A percentile compares a stretch with the other conserved stretches of the same genome.
These are phyloP conservation scores for Helianthus tuberosus DNA, from an alignment of 129 eudicot species.

Conservation along the genomic window DNA sequence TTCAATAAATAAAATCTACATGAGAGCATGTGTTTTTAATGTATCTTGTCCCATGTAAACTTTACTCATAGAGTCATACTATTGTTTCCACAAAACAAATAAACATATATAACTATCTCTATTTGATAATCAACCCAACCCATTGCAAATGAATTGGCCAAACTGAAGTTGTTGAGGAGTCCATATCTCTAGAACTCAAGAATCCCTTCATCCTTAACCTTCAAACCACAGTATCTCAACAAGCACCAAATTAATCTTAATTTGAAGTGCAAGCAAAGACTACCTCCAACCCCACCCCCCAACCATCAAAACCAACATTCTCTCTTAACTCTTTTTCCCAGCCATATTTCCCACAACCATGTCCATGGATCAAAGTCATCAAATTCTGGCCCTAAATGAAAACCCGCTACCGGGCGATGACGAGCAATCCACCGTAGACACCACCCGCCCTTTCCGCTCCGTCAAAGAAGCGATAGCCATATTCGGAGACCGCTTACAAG, in stretches of 20 bases:
- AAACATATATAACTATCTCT: background rate
- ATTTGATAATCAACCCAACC: background rate
- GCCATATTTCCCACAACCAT: slow-evolving; percentile 4
- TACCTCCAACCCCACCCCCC: background rate
- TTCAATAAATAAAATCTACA: too few species aligned
- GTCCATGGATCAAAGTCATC: slow-evolving; percentile 29
- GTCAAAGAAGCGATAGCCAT: slow-evolving; percentile 76
- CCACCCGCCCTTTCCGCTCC: slow-evolving; percentile 66
- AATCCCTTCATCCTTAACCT: slow-evolving; percentile 33
- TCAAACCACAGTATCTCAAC: slow-evolving; percentile 38
- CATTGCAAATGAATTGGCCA: slow-evolving; percentile 2
- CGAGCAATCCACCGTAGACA: slow-evolving; percentile 45
- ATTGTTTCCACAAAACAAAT: background rate
- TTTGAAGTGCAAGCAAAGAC: slow-evolving; percentile 36
- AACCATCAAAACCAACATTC: slow-evolving; percentile 31
- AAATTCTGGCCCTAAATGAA: slow-evolving; percentile 8
- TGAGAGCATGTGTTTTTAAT: too few species aligned
- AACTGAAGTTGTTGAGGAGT: slow-evolving; percentile 26
- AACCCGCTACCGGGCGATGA: slow-evolving; percentile 8
- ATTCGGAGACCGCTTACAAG: slow-evolving; percentile 50
- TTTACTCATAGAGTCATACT: background rate
- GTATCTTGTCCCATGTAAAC: too few species aligned
- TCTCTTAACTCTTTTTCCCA: slow-evolving; percentile 15
- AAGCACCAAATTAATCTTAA: slow-evolving; percentile 11
- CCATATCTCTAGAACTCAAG: slow-evolving; percentile 12